A percentile compares a stretch with the other conserved stretches of the same genome.
phyloP scores from a whole-genome alignment of 1,284 basidiomycete species.

The Tausonia pullulans region DNA sequence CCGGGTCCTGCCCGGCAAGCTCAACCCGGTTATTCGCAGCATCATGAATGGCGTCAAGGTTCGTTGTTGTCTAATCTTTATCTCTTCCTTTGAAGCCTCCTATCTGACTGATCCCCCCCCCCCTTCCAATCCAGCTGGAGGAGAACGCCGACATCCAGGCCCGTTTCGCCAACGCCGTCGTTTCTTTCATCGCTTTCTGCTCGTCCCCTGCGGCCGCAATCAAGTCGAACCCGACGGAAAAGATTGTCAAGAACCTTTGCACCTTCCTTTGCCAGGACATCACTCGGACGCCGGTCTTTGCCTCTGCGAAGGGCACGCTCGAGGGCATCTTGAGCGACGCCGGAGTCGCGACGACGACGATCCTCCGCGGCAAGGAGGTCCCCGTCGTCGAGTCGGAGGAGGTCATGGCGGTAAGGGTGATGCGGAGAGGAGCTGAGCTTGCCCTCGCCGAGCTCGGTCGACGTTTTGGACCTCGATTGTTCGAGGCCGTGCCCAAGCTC shows the following conservation, averaged over 20 bases:
- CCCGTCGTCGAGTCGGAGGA: constrained; percentile 29
- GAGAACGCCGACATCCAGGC: constrained; percentile 79
- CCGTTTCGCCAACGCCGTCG: constrained; percentile 79
- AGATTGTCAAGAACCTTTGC: constrained; percentile 95
- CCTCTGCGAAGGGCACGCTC: constrained; percentile 46
- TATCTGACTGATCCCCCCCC: background rate
- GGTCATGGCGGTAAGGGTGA: constrained; percentile 43
- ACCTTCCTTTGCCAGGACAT: constrained; percentile 92
- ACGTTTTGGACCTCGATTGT: constrained; percentile 61
- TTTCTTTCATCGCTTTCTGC: constrained; percentile 79
- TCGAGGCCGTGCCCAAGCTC: constrained; percentile 74
- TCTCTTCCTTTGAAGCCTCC: background rate
- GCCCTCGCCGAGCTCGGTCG: constrained; percentile 70
- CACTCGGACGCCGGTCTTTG: constrained; percentile 79
- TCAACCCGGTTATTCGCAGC: constrained; percentile 91
- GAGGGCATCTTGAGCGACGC: constrained; percentile 56
- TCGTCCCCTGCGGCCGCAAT: constrained; percentile 50
- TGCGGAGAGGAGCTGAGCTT: constrained; percentile 65
- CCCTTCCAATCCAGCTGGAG: constrained; percentile 52
- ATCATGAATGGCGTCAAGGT: constrained; percentile 98
- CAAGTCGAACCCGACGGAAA: constrained; percentile 56
- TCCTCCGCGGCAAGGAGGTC: constrained; percentile 47
- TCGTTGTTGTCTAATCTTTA: constrained; percentile 18
- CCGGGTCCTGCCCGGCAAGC: constrained; percentile 73
- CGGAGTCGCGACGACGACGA: constrained; percentile 30